Evolutionary conservation across 257 asterid species (phyloP), one percentile per base, ranked within the genome.

Genomic region (Knoxia roxburghii): DNA sequence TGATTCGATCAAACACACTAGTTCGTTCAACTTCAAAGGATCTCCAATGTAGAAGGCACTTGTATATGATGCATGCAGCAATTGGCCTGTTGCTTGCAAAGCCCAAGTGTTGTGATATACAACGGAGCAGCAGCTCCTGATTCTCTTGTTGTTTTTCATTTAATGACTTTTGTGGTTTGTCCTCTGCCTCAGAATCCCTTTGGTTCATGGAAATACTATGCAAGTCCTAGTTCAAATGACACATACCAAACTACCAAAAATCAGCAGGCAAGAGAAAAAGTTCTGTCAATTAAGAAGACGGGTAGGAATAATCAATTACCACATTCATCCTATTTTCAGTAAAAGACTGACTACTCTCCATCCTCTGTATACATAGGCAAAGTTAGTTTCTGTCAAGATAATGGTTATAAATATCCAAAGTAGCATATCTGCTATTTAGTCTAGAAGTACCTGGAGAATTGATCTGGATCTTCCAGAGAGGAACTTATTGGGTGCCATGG

Each of bases 1-100:
- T 94, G 79, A 94, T 90, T 59, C 90, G 81, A 76, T 94, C 98
- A 84, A 94, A 94, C 50, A 94, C 90, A 67, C 84, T 84, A 5
- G 99, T 94, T 74, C 99, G 80, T 82, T 94, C 99, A 75, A 94
- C 99, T 81, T 94, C 99, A 68, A 94, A 94, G 60, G 99, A 94
- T 72, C 98, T 83, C 98, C 99, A 94, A 46, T 94, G 99, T 81
- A 90, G 74, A 68, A 94, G 99, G 75, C 99, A 94, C 77, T 94
- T 94, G 57, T 88, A 94, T 68, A 94, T 90, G 78, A 90, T 86
- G 74, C 98, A 90, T 68, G 99, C 96, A 61, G 99, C 98, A 73
- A 89, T 77, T 14, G 99, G 98, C 76, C 83, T 85, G 82, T 86
- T 89, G 70, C 88, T 81, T 17, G 97, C 73, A 78, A 94, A 94